Conservation (phyloP, 116 monocot species). For the Cymodocea nodosa region DNA sequence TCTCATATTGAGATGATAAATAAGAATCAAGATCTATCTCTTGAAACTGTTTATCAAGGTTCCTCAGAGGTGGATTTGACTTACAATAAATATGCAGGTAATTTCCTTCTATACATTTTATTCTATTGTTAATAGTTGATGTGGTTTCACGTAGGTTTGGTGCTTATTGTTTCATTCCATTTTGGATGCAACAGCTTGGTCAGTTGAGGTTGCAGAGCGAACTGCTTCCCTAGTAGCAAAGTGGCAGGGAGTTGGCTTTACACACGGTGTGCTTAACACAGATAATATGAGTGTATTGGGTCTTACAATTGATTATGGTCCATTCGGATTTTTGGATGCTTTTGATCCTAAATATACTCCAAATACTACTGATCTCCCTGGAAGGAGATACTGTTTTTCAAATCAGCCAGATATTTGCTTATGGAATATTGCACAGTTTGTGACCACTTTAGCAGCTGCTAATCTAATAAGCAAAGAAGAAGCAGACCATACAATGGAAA, state of each 20-base stretch:
- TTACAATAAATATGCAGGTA: constrained; percentile 96
- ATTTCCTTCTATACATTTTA: neutral
- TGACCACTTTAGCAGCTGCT: constrained; percentile 53
- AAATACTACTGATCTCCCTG: constrained; percentile 97
- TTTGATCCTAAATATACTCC: constrained; percentile 97
- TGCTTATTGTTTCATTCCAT: neutral
- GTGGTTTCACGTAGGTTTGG: neutral
- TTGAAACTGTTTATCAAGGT: constrained; percentile 38
- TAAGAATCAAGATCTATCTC: constrained; percentile 60
- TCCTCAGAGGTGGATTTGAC: constrained; percentile 63
- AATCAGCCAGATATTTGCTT: constrained; percentile 96
- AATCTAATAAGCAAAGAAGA: constrained; percentile 77
- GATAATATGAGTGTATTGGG: constrained; percentile 99
- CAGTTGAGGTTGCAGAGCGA: constrained; percentile 87
- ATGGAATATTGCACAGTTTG: constrained; percentile 96
- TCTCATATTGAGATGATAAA: constrained; percentile 73
- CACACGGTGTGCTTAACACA: constrained; percentile 96
- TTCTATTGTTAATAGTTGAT: neutral
- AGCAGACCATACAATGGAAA: constrained; percentile 88
- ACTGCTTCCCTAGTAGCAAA: constrained; percentile 75
- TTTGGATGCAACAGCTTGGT: constrained; percentile 51
- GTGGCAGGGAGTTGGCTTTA: constrained; percentile 99
- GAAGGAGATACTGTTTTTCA: constrained; percentile 88
- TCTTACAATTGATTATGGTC: constrained; percentile 94
- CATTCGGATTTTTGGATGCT: constrained; percentile 98